Evolutionary conservation across 148 eudicot species (phyloP).

Genomic region (Euryodendron excelsum): DNA sequence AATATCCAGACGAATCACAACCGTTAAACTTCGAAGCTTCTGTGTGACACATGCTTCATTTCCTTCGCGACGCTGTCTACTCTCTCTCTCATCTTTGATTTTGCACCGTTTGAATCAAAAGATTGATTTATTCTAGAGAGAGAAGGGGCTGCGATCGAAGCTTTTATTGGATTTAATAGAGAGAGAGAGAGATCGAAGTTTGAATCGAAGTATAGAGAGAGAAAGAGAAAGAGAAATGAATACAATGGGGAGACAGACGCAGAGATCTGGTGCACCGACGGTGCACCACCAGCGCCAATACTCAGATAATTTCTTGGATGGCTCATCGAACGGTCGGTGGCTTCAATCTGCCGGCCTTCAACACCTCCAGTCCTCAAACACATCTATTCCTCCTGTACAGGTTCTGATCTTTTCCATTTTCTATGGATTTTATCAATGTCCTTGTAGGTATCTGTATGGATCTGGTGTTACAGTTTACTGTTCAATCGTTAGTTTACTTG

Average conservation of each 20-base stretch:
- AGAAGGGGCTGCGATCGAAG: not conserved
- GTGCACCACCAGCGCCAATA: conserved; percentile 78
- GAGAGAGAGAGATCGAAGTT: not conserved
- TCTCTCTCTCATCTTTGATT: conserved; percentile 17
- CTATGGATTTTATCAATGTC: not conserved
- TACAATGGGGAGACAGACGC: conserved; percentile 54
- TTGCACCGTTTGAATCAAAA: not conserved
- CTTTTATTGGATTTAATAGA: not conserved
- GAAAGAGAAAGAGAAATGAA: conserved; percentile 40
- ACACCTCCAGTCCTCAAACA: conserved; percentile 45
- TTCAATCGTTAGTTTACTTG: not conserved
- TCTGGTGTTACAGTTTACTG: not conserved
- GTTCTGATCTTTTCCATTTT: conserved; percentile 29
- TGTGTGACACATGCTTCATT: not conserved
- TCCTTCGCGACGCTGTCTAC: conserved; percentile 26
- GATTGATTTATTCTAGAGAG: not conserved
- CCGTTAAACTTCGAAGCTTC: conserved; percentile 1
- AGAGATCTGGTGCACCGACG: conserved; percentile 73
- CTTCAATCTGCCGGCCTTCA: conserved; percentile 66
- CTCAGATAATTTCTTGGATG: conserved; percentile 76
- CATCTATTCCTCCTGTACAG: conserved; percentile 38
- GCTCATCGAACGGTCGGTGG: conserved; percentile 67
- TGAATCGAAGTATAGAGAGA: conserved; percentile 16
- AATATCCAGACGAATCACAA: not conserved
- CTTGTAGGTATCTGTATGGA: not conserved